Evolutionary conservation across 768 basidiomycete species (phyloP), one percentile per base, ranked within the genome.

Genomic region (Lentinula raphanica): DNA sequence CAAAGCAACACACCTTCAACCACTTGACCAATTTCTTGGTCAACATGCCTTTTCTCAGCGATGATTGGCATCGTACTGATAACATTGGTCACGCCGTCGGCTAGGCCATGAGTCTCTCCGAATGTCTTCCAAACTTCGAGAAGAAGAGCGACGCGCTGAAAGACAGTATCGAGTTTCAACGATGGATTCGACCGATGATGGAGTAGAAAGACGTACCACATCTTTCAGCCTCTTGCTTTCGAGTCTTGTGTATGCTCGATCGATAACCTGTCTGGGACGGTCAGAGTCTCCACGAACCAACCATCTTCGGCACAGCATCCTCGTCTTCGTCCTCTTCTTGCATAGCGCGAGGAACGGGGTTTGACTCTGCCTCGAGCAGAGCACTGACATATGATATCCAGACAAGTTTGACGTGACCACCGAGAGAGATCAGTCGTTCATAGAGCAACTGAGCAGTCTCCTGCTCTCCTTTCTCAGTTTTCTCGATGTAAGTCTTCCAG

Each of bases 311-410:
- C 60, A 85, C 87, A 15, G 78, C 76, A 4, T 79, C 74, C 65
- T 79, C 83, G 5, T 86, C 88, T 3, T 83, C 84, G 19, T 87
- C 86, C 12, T 89, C 88, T 54, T 88, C 89, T 39, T 88, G 78
- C 64, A 79, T 74, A 3, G 80, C 84, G 21, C 87, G 76, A 11
- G 82, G 81, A 5, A 87, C 64, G 4, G 85, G 85, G 44, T 90
- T 87, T 5, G 84, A 76, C 64, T 88, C 88, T 5, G 85, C 88
- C 72, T 98, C 96, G 65, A 98, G 97, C 64, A 89, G 79, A 0
- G 96, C 96, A n/a, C n/a, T n/a, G n/a, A n/a, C n/a, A 70, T 88
- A 98, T 54, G 94, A 87, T 56, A 97, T 92, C 94, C 94, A 98
- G 19, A 96, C 94, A n/a, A n/a, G n/a, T 73, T 98, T 98, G 73